phyloP scores from a whole-genome alignment of 306 rosid genomes.

The Vicia villosa region DNA sequence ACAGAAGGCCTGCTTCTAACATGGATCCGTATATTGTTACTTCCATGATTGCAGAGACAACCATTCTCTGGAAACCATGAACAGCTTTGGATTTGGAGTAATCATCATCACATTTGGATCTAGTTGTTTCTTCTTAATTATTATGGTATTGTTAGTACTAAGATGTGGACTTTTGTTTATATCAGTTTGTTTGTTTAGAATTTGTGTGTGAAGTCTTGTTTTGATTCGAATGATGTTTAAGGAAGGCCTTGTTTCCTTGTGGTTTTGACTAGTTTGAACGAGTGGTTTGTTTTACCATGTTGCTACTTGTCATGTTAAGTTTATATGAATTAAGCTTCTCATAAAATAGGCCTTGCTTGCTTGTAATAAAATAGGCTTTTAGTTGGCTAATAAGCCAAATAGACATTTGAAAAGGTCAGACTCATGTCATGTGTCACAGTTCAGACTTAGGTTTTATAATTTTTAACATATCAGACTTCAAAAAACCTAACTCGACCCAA shows the following conservation, averaged over 20 bases:
- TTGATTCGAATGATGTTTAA: neutral
- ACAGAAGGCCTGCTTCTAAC: constrained; percentile 92
- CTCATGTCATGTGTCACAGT: too few relatives aligned
- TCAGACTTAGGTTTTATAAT: too few relatives aligned
- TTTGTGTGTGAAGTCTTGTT: constrained; percentile 8
- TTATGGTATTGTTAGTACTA: neutral
- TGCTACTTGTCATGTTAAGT: too few relatives aligned
- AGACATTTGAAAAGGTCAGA: too few relatives aligned
- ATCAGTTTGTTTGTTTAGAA: neutral
- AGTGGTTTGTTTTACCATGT: too few relatives aligned
- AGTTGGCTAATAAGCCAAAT: too few relatives aligned
- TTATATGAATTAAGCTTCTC: too few relatives aligned
- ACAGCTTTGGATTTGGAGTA: neutral
- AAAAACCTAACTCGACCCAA: too few relatives aligned
- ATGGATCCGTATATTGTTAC: constrained; percentile 95
- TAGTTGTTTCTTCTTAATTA: neutral
- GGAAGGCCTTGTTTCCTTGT: neutral
- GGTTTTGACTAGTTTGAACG: neutral
- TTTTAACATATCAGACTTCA: too few relatives aligned
- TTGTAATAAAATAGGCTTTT: too few relatives aligned
- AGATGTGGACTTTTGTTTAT: neutral
- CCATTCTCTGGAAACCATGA: constrained; percentile 83
- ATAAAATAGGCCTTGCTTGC: too few relatives aligned
- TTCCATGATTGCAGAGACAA: constrained; percentile 90
- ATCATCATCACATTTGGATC: neutral